Base-by-base conservation (phyloP, 2,329 filamentous ascomycete genomes). In the Botrytis byssoidea region DNA sequence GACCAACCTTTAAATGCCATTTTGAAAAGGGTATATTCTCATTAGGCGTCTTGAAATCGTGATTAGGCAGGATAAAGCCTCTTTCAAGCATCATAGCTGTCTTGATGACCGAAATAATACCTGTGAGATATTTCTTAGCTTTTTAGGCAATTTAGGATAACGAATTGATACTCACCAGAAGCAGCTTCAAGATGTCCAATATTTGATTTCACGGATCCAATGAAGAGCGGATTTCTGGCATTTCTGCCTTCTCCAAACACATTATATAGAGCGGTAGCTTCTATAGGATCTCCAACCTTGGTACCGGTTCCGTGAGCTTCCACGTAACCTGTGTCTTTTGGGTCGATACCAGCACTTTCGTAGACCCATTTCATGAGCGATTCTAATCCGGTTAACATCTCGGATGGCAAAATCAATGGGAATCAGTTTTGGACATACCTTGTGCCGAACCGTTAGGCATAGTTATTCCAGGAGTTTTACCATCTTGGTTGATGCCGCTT, bases 401-500 rank as follows among this genome's bases (percentile, higher is more conserved):
- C 20, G 1, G 9, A 69, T 57, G 9, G 42, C 37, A 72, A 59
- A n/a, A 5, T 60, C 16, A 22, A 8, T 6, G 42, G 3, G 18
- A 57, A 42, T 42, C 12, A 4, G 35, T 18, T n/a, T 12, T 29
- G 16, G 42, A 63, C 18, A 61, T 63, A 59, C 73, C 73, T 59
- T 88, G 87, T 1, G 85, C 84, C 3, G 77, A 73, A 1, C 81
- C 78, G 69, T 82, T 88, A 0, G 88, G 88, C 79, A 87, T 83
- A 0, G 88, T 89, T 74, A 90, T 86, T 0, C 87, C 88, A 25
- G 77, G 83, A 0, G 89, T 90, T 29, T 84, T 82, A 4, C 90
- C 90, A 77, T 92, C 89, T 74, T 88, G 85, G 70, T 85, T 86
- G 9, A 82, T 77, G 10, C 81, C 84, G n/a, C 81, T 83, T 0